These are phyloP conservation scores for Tolypocladium amazonense DNA, from an alignment of 2,329 filamentous ascomycete species.

Conservation along the genomic window DNA sequence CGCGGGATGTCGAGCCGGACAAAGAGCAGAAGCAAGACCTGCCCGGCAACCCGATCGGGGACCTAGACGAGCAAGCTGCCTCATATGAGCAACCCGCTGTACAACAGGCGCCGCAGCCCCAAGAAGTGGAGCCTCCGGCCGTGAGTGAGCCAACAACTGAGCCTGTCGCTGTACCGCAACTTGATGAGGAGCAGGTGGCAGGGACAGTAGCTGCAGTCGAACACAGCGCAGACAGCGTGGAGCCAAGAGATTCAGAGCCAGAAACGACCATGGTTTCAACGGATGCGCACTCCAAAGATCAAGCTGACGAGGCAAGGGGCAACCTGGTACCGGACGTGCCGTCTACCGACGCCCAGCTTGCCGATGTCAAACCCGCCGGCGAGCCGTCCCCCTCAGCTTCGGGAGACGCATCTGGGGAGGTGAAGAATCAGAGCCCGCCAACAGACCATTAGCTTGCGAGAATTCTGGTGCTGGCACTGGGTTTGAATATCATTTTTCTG, in stretches of 20 bases:
- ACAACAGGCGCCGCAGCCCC: neutral
- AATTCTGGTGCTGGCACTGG: too few species aligned
- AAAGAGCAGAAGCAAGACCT: constrained; percentile 30
- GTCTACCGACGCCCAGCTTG: neutral
- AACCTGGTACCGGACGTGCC: neutral
- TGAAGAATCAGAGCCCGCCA: neutral
- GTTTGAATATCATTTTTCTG: neutral
- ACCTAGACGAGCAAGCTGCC: constrained; percentile 28
- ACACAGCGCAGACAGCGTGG: neutral
- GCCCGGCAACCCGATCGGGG: constrained; percentile 33
- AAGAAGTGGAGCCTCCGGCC: constrained; percentile 2
- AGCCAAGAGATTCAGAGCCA: neutral
- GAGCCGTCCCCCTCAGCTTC: neutral
- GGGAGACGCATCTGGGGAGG: neutral
- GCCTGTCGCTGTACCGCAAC: neutral
- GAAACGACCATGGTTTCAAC: neutral
- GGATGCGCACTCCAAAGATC: neutral
- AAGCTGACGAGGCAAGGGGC: neutral
- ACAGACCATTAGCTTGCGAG: neutral
- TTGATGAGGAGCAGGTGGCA: neutral
- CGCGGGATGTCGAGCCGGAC: constrained; percentile 5
- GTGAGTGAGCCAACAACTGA: constrained; percentile 5
- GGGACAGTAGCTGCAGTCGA: neutral
- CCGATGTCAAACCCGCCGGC: neutral
- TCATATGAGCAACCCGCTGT: constrained; percentile 1